Evolutionary conservation across 768 basidiomycete species (phyloP), one percentile per base, ranked within the genome.

Genomic region (Pleurotus pulmonarius): DNA sequence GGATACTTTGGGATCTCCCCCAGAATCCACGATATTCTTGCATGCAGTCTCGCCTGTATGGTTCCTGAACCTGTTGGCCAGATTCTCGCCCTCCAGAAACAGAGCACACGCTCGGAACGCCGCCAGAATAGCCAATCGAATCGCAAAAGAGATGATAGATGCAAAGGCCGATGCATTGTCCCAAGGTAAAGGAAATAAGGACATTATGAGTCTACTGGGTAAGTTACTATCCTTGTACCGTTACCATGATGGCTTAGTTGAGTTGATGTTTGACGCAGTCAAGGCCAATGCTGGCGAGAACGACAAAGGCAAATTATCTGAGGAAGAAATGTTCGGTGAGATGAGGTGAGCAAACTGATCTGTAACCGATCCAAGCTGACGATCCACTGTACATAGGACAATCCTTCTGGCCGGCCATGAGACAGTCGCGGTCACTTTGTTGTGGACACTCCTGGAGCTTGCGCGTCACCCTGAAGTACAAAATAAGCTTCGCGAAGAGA

Each of bases 371-470:
- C 26, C 26, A 9, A 29, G 7, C 26, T 29, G 26, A 29, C 20
- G 20, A 20, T 20, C 20, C 20, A 20, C 20, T 3, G 20, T 20
- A 3, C 20, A 20, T 13, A 79, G 78, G 15, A 78, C 76, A 20
- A 75, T 81, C 9, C 61, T 80, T 9, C 60, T 81, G 9, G 78
- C 78, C 40, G 78, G 77, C 1, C 80, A 88, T 64, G 87, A 86
- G 65, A 87, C 86, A 3, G 83, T 80, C 49, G 78, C 86, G 3
- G 82, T 76, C 38, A 74, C 79, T 1, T 52, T 86, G 26, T 75
- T 76, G 55, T 91, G 86, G 85, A 75, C 81, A 5, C 68, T 91
- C 6, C 72, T 85, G 55, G 83, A 86, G 60, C 75, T 93, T 3
- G 79, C 85, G 3, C 77, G 73, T 40, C 70, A 83, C 58, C 83